A percentile compares a stretch with the other conserved stretches of the same genome.
Conservation (phyloP, 2,329 filamentous ascomycete genomes). For the Grosmannia penicillata region DNA sequence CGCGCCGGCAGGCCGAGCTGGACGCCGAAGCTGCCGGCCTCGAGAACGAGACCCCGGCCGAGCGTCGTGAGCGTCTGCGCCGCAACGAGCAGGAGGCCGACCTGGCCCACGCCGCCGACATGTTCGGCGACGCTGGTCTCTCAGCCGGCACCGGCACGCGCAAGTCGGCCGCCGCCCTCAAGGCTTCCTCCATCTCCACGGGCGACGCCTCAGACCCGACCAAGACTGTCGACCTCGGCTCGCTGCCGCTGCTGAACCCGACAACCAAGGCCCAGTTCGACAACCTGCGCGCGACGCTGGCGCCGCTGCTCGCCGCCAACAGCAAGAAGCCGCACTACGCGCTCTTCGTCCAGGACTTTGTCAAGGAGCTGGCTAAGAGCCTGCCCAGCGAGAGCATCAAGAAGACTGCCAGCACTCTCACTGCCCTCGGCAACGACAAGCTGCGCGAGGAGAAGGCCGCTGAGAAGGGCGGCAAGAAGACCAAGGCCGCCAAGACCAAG, state of each 20-base stretch:
- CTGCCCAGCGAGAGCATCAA: constrained; percentile 89
- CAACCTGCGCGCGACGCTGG: constrained; percentile 61
- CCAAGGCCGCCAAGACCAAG: constrained; percentile 93
- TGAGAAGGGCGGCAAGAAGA: constrained; percentile 93
- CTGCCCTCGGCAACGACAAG: constrained; percentile 91
- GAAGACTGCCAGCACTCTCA: constrained; percentile 78
- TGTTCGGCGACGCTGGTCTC: constrained; percentile 67
- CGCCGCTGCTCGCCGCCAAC: constrained; percentile 60
- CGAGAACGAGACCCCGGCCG: constrained; percentile 58
- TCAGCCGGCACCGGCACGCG: constrained; percentile 54
- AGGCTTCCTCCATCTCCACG: constrained; percentile 47
- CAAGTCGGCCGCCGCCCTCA: constrained; percentile 44
- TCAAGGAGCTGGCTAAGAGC: constrained; percentile 75
- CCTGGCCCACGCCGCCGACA: constrained; percentile 74
- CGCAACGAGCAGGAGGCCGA: constrained; percentile 77
- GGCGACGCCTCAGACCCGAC: constrained; percentile 61
- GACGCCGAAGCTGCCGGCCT: constrained; percentile 49
- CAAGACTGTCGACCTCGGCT: constrained; percentile 65
- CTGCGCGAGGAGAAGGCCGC: constrained; percentile 95
- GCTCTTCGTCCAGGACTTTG: constrained; percentile 81
- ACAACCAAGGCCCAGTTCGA: constrained; percentile 76
- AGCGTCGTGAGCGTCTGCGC: constrained; percentile 59
- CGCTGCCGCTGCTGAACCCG: constrained; percentile 77
- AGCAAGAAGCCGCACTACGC: constrained; percentile 81
- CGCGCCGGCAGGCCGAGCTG: constrained; percentile 33